These are phyloP conservation scores for Chimonanthus salicifolius DNA, from an alignment of 164 flowering plant genomes.

Conservation along the genomic window DNA sequence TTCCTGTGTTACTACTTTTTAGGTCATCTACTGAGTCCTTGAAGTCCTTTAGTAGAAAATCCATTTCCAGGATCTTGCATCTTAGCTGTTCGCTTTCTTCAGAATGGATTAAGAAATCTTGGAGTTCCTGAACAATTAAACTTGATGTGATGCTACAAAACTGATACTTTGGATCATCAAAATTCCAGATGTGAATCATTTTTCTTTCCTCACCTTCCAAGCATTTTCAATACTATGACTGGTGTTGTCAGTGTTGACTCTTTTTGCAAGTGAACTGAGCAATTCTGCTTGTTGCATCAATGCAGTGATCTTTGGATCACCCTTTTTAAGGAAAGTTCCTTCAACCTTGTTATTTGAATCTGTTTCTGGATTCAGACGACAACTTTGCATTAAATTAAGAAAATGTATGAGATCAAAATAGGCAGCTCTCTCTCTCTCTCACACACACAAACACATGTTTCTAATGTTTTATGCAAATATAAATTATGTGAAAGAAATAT, in stretches of 20 bases:
- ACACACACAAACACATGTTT: not conserved
- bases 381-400: not conserved
- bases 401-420: not conserved
- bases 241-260: slow-evolving; percentile 66
- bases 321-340: slow-evolving; percentile 70
- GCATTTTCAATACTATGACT: slow-evolving; percentile 89
- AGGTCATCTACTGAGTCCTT: slow-evolving; percentile 60
- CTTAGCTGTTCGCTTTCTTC: slow-evolving; percentile 44
- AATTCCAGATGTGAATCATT: not conserved
- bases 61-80: slow-evolving; percentile 36
- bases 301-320: slow-evolving; percentile 79
- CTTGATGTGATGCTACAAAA: not conserved
- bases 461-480: slow-evolving; percentile 1
- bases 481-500: not conserved
- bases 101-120: slow-evolving; percentile 55
- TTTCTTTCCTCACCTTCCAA: slow-evolving; percentile 66
- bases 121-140: slow-evolving; percentile 56
- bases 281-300: slow-evolving; percentile 90
- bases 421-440: not conserved
- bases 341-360: slow-evolving; percentile 35
- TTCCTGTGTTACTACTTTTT: slow-evolving; percentile 45
- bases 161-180: not conserved
- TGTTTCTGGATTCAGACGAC: slow-evolving; percentile 21
- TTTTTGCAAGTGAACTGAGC: slow-evolving; percentile 79
- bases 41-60: slow-evolving; percentile 52